Evolutionary conservation across 2,329 filamentous ascomycete species (phyloP), one percentile per base, ranked within the genome.

Genomic region (Penicillium corylophilum): DNA sequence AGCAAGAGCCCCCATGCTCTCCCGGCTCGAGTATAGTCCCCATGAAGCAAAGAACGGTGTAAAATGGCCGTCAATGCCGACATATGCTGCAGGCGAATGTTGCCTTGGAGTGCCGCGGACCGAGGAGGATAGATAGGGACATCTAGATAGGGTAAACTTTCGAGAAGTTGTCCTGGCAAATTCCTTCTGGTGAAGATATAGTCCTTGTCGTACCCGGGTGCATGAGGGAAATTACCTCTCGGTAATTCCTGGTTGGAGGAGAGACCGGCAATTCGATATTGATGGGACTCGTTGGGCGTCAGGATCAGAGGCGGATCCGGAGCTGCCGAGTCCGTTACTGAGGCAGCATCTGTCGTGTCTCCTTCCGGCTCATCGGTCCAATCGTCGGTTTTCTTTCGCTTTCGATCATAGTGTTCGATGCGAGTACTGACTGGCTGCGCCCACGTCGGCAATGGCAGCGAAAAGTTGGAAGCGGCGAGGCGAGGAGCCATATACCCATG

Each of bases 1-100:
- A 91, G 68, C 28, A 96, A 78, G 58, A 95, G 73, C 1, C 84
- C 86, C 79, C 90, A 93, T 0, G 89, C 88, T 53, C 88, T 79
- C 44, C 82, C 82, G 0, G 92, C 91, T 36, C 88, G 85, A 2
- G 77, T 59, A 53, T 90, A 86, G 63, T 95, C 87, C 28, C 84
- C 82, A 54, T 83, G 77, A 24, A 86, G 79, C 36, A 96, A 78
- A 63, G 86, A 89, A 31, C 82, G 82, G 69, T 94, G 87, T 61
- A 94, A 73, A 16, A 92, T 77, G 3, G 85, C 79, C 1, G 84
- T 84, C 50, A 96, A 73, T 10, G 86, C 82, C 49, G 82, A 78
- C 5, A 93, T 71, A 71, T 92, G 86, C 16, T 73, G 75, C 23
- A 74, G 56, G 29, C 74, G 74, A 39, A 77, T 60, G 43, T 68